Evolutionary conservation across 108 stramenopile genomes (phyloP).

Genomic region (Fragilaria radians): DNA sequence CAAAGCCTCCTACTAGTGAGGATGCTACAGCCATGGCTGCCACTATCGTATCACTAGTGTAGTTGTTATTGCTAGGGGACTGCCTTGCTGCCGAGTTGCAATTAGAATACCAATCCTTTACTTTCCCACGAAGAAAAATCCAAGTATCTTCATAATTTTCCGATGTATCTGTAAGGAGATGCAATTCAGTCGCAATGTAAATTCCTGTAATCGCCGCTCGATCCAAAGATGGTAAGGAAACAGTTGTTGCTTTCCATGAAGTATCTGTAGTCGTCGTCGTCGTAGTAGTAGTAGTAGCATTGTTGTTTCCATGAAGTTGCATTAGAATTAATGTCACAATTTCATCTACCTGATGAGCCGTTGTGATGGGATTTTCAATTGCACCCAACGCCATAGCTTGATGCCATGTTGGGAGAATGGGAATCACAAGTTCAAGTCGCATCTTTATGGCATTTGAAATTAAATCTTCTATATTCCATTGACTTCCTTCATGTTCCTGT

Average conservation of each 20-base stretch:
- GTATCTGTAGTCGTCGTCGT: no score
- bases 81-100: no score
- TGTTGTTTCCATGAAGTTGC: no score
- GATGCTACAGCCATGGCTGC: slow-evolving; percentile 8
- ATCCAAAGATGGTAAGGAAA: slow-evolving; percentile 15
- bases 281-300: no score
- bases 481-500: slow-evolving; percentile 1
- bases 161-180: slow-evolving; percentile 49
- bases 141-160: slow-evolving; percentile 49
- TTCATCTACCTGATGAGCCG: slow-evolving; percentile 48
- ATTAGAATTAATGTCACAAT: slow-evolving; percentile 17
- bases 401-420: slow-evolving; percentile 58
- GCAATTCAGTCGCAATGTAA: slow-evolving; percentile 76
- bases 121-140: slow-evolving; percentile 62
- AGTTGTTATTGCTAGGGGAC: no score
- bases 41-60: slow-evolving; percentile 2
- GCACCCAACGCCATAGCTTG: slow-evolving; percentile 80
- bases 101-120: no score
- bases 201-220: slow-evolving; percentile 55
- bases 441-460: slow-evolving; percentile 21
- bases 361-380: slow-evolving; percentile 39
- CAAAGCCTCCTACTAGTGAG: slow-evolving; percentile 5
- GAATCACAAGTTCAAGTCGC: slow-evolving; percentile 38
- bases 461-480: slow-evolving; percentile 34
- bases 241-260: not conserved